A percentile compares a stretch with the other conserved stretches of the same genome.
Evolutionary conservation across 352 stramenopile species (phyloP).

Genomic region (Blastocystis hominis): DNA sequence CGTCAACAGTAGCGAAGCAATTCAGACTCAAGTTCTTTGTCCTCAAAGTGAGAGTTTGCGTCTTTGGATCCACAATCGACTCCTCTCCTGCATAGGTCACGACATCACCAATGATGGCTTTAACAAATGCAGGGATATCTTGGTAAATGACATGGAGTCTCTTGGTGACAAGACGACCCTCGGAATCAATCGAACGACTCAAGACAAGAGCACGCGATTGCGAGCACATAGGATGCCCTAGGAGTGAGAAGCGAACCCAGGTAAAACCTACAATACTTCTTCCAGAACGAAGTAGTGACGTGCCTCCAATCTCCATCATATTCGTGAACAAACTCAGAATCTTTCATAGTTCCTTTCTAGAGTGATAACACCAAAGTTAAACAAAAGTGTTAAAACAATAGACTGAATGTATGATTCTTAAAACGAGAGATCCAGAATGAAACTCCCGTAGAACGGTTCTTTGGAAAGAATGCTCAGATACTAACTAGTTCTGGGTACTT

Average conservation of each 20-base stretch:
- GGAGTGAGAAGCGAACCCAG: background rate
- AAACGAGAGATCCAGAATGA: background rate
- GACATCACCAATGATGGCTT: constrained; percentile 29
- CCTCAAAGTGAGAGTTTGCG: constrained; percentile 36
- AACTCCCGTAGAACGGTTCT: too few species aligned
- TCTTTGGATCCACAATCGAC: constrained; percentile 54
- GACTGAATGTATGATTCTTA: background rate
- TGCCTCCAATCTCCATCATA: constrained; percentile 43
- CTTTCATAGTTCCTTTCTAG: constrained; percentile 1
- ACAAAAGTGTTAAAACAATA: constrained; percentile 42
- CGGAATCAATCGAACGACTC: constrained; percentile 16
- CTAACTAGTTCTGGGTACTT: background rate
- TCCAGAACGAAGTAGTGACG: constrained; percentile 55
- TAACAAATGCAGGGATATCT: constrained; percentile 49
- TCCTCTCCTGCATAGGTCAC: constrained; percentile 54
- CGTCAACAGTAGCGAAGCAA: constrained; percentile 14
- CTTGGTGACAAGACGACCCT: constrained; percentile 55
- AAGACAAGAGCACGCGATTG: constrained; percentile 35
- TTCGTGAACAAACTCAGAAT: constrained; percentile 26
- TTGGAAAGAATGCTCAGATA: too few species aligned
- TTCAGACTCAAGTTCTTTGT: constrained; percentile 46
- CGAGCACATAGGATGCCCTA: constrained; percentile 52
- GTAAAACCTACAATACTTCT: constrained; percentile 33
- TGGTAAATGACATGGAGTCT: constrained; percentile 48
- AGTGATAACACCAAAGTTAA: constrained; percentile 52